These are phyloP conservation scores for Rhizoctonia solani DNA, from an alignment of 1,284 basidiomycete genomes.

Conservation along the genomic window DNA sequence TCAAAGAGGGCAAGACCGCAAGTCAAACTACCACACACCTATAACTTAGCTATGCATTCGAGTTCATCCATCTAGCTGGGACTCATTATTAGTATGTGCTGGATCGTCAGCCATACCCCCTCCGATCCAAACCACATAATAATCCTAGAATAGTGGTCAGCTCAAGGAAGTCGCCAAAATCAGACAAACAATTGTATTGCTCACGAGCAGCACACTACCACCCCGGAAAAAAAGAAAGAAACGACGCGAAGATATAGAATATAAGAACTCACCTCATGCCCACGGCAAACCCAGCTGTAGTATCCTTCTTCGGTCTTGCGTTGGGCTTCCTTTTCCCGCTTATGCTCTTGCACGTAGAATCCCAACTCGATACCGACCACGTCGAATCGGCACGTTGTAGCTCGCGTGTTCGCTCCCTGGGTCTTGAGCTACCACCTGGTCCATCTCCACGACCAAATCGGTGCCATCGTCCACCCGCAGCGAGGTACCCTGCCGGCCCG, in stretches of 20 bases:
- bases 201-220: too few relatives aligned
- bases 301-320: slow-evolving; percentile 26
- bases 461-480: slow-evolving; percentile 25
- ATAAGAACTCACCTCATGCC: slow-evolving; percentile 11
- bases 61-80: slow-evolving; percentile 2
- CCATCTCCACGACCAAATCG: slow-evolving; percentile 4
- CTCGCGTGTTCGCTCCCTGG: not conserved
- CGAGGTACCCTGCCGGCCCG: slow-evolving; percentile 28
- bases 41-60: not conserved
- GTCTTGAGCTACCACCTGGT: not conserved
- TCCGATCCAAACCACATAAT: slow-evolving; percentile 29
- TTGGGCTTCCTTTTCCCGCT: slow-evolving; percentile 15
- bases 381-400: slow-evolving; percentile 20
- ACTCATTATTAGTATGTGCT: slow-evolving; percentile 2
- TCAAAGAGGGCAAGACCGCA: not conserved
- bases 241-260: not conserved
- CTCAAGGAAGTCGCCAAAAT: not conserved
- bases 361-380: slow-evolving; percentile 28
- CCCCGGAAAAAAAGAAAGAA: not conserved
- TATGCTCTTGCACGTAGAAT: slow-evolving; percentile 27
- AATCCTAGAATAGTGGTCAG: slow-evolving; percentile 29
- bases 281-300: slow-evolving; percentile 21
- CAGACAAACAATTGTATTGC: not conserved
- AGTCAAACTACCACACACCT: not conserved
- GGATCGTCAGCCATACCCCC: slow-evolving; percentile 30